Evolutionary conservation across 768 basidiomycete species (phyloP), one percentile per base, ranked within the genome.

Genomic region (Tricholoma flavovirens): DNA sequence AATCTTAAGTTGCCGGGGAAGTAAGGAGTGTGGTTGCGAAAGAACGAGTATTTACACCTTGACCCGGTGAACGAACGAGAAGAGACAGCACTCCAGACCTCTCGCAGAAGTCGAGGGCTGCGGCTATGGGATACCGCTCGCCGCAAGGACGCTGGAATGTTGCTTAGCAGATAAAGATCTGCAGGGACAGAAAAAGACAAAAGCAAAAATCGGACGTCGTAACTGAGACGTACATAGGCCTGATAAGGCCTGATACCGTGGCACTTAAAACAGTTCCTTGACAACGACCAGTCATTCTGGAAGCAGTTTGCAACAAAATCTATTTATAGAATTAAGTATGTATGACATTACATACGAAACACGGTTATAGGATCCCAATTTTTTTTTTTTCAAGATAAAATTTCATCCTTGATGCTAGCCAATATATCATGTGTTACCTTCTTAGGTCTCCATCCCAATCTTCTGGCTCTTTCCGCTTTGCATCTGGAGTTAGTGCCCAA

Each of bases 381-480:
- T 3, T 36, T 15, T 36, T 36, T 2, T 3, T 36, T 15, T 36
- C 15, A 22, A 10, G 4, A 24, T 14, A 45, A 11, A 24, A 62
- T 58, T 49, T 64, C 59, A 8, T 17, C 64, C 55, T 71, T 70
- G 51, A 84, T 72, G 59, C 76, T 80, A 35, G 65, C 68, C 11
- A 83, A 59, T 70, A 83, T 74, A 62, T 83, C 82, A 53, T 73
- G 64, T 9, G 75, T 80, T 12, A 67, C 75, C 61, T 73, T 74
- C 55, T 59, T 73, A 9, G 83, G 80, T 54, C 74, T 75, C 83
- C 83, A 83, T 12, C 83, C 82, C 43, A 83, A 60, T 11, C 66
- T 63, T 42, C 70, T 69, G 1, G 73, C 70, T 51, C 78, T 69
- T 40, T 77, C 75, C 0, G 74, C 74, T 24, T 67, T 69, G 59